Evolutionary conservation across 1,284 basidiomycete genomes (phyloP).

Genomic region (Porogramme epimiltina): DNA sequence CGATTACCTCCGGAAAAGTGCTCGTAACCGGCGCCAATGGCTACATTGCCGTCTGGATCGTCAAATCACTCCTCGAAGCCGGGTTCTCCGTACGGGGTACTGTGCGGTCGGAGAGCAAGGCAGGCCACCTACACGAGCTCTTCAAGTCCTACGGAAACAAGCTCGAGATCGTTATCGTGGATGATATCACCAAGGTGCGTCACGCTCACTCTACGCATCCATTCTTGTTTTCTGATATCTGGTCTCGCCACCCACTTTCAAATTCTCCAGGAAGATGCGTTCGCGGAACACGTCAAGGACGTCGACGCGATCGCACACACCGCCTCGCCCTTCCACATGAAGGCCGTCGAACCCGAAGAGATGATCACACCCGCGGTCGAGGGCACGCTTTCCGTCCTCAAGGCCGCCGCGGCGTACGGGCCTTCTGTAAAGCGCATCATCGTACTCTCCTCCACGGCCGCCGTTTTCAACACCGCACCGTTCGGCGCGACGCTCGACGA

Average conservation of each 20-base stretch:
- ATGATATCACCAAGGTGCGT: slow-evolving; percentile 52
- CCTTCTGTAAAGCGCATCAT: slow-evolving; percentile 64
- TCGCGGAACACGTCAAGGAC: slow-evolving; percentile 44
- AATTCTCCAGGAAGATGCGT: slow-evolving; percentile 36
- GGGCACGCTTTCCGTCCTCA: slow-evolving; percentile 28
- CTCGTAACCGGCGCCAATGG: slow-evolving; percentile 35
- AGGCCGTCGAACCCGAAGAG: slow-evolving; percentile 35
- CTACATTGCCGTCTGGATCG: slow-evolving; percentile 35
- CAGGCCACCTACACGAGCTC: slow-evolving; percentile 36
- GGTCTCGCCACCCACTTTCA: not conserved
- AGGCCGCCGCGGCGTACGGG: slow-evolving; percentile 24
- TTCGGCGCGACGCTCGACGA: slow-evolving; percentile 42
- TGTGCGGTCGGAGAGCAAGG: slow-evolving; percentile 47
- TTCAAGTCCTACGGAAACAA: slow-evolving; percentile 9
- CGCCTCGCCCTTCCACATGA: slow-evolving; percentile 43
- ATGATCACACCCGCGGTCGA: slow-evolving; percentile 31
- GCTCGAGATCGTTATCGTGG: slow-evolving; percentile 51
- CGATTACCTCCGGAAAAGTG: slow-evolving; percentile 24
- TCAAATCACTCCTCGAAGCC: slow-evolving; percentile 31
- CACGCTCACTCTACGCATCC: not conserved
- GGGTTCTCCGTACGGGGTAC: slow-evolving; percentile 48
- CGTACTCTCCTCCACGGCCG: slow-evolving; percentile 49
- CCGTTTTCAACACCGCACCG: not conserved
- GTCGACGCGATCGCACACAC: slow-evolving; percentile 47
- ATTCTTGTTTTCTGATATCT: not conserved